These are phyloP conservation scores for Trypanosoma caninum DNA, from an alignment of 208 protist species.

Conservation along the genomic window DNA sequence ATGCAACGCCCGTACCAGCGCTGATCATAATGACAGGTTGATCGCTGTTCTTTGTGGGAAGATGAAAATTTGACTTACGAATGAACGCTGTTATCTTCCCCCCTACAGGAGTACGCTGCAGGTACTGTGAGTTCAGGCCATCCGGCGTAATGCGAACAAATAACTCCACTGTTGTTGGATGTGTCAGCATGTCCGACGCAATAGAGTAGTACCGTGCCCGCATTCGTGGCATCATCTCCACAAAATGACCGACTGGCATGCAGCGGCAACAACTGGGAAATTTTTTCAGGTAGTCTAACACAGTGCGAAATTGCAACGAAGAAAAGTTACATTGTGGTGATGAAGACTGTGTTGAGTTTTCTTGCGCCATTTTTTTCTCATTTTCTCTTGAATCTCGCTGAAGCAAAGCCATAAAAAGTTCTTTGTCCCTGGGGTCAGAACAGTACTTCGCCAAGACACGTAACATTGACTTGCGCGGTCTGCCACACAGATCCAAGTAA, in stretches of 20 bases:
- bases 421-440: slow-evolving; percentile 42
- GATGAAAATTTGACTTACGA: slow-evolving; percentile 83
- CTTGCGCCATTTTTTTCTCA: background rate
- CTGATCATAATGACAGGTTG: slow-evolving; percentile 90
- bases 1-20: slow-evolving; percentile 89
- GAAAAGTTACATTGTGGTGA: background rate
- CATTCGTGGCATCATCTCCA: slow-evolving; percentile 89
- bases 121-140: slow-evolving; percentile 76
- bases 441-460: slow-evolving; percentile 70
- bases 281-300: slow-evolving; percentile 69
- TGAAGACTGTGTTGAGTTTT: background rate
- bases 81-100: slow-evolving; percentile 75
- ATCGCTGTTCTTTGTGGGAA: slow-evolving; percentile 41
- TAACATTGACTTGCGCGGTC: slow-evolving; percentile 62
- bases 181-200: slow-evolving; percentile 79
- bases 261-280: slow-evolving; percentile 74
- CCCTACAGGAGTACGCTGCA: slow-evolving; percentile 36
- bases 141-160: slow-evolving; percentile 80
- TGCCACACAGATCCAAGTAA: slow-evolving; percentile 77
- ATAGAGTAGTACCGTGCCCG: slow-evolving; percentile 96
- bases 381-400: slow-evolving; percentile 1
- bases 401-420: slow-evolving; percentile 45
- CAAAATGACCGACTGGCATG: slow-evolving; percentile 58
- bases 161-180: slow-evolving; percentile 66
- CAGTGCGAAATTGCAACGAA: slow-evolving; percentile 26